Conservation (phyloP, 371 early-diverging fungal genomes). For the Apophysomyces elegans region DNA sequence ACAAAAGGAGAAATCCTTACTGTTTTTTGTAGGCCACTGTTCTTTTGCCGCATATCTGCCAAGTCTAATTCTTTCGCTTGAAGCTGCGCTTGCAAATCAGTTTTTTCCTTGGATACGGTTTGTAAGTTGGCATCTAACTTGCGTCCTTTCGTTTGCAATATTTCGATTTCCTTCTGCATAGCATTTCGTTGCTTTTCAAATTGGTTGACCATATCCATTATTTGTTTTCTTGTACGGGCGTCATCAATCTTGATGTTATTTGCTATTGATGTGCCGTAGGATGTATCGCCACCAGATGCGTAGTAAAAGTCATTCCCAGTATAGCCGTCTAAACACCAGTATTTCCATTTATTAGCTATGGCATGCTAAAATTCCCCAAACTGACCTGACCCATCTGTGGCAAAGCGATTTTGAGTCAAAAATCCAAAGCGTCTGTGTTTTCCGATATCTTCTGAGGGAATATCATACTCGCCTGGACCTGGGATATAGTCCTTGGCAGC, state of each 20-base stretch:
- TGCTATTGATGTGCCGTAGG: conserved; percentile 28
- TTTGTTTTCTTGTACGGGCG: conserved; percentile 20
- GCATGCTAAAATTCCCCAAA: background rate
- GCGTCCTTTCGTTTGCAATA: conserved; percentile 34
- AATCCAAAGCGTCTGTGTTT: conserved; percentile 38
- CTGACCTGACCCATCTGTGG: conserved; percentile 23
- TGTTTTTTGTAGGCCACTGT: conserved; percentile 35
- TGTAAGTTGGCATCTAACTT: conserved; percentile 34
- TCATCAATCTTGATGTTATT: conserved; percentile 36
- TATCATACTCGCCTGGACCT: conserved; percentile 51
- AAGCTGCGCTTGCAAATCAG: conserved; percentile 19
- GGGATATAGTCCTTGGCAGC: conserved; percentile 45
- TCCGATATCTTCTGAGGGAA: conserved; percentile 25
- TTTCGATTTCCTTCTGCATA: conserved; percentile 46
- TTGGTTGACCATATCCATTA: conserved; percentile 24
- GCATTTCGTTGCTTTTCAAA: conserved; percentile 35
- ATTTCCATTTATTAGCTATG: background rate
- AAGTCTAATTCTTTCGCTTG: conserved; percentile 38
- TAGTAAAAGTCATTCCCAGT: background rate
- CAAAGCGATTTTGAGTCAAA: conserved; percentile 35
- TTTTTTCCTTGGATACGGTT: conserved; percentile 30
- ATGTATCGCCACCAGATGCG: conserved; percentile 16
- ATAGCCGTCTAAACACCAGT: background rate
- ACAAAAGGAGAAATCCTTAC: conserved; percentile 19
- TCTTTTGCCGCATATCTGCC: conserved; percentile 39